Conservation (phyloP, 2,329 filamentous ascomycete species). For the Monilinia aucupariae region DNA sequence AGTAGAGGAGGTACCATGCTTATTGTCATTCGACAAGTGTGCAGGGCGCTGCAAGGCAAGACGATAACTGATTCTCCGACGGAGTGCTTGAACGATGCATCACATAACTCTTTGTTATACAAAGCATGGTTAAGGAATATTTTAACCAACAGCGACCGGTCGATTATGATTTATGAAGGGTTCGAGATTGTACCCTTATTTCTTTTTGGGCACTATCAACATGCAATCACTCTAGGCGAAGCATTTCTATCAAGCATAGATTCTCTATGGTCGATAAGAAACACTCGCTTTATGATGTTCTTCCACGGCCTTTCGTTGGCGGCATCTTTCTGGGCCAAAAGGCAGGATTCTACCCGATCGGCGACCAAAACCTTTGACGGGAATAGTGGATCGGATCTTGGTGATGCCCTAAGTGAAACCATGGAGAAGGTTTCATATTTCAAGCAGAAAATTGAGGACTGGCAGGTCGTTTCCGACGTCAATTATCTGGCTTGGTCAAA, state of each 20-base stretch:
- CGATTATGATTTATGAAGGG: slow-evolving; percentile 63
- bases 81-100: slow-evolving; percentile 61
- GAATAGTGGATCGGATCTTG: slow-evolving; percentile 40
- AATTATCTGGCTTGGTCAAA: slow-evolving; percentile 69
- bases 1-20: slow-evolving; percentile 66
- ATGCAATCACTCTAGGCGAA: slow-evolving; percentile 52
- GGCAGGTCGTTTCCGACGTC: slow-evolving; percentile 57
- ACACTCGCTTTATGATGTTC: slow-evolving; percentile 52
- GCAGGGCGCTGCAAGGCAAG: slow-evolving; percentile 69
- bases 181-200: slow-evolving; percentile 59
- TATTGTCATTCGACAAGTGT: slow-evolving; percentile 59
- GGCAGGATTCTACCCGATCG: slow-evolving; percentile 28
- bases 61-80: slow-evolving; percentile 45
- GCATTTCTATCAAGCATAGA: slow-evolving; percentile 44
- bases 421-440: slow-evolving; percentile 50
- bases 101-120: slow-evolving; percentile 55
- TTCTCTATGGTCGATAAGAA: slow-evolving; percentile 55
- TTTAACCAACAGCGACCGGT: slow-evolving; percentile 53
- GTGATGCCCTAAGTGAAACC: slow-evolving; percentile 43
- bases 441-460: slow-evolving; percentile 57
- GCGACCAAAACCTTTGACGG: slow-evolving; percentile 37
- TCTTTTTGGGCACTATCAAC: slow-evolving; percentile 57
- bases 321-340: slow-evolving; percentile 41
- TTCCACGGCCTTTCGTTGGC: slow-evolving; percentile 55
- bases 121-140: slow-evolving; percentile 52